These are phyloP conservation scores for Boletus huronensis DNA, from an alignment of 768 basidiomycete species.

Conservation along the genomic window DNA sequence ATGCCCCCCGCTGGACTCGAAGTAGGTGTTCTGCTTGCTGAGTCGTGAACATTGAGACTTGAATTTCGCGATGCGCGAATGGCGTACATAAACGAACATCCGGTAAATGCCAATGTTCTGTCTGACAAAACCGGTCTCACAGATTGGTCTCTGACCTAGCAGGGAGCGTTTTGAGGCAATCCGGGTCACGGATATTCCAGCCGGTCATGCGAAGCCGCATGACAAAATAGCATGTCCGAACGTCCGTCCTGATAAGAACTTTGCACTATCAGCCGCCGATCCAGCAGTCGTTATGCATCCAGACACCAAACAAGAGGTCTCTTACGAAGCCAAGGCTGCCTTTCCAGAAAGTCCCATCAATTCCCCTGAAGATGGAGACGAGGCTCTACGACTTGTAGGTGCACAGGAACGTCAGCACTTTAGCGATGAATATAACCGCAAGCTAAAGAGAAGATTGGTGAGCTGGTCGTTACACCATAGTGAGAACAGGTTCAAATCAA, in stretches of 20 bases:
- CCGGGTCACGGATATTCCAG: neutral
- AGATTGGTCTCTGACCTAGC: neutral
- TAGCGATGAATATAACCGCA: slow-evolving; percentile 56
- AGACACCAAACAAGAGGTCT: neutral
- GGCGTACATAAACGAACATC: too few relatives aligned
- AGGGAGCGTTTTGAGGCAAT: neutral
- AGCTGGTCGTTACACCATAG: neutral
- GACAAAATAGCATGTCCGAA: neutral
- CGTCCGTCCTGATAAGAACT: neutral
- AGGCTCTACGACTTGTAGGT: slow-evolving; percentile 42
- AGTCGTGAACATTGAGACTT: neutral
- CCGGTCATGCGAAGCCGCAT: neutral
- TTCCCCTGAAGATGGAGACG: slow-evolving; percentile 40
- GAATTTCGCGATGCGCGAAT: neutral
- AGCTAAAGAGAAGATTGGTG: slow-evolving; percentile 2
- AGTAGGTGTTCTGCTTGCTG: neutral
- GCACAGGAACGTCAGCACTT: slow-evolving; percentile 46
- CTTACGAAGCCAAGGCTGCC: neutral
- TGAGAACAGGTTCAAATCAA: neutral
- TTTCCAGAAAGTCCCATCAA: neutral
- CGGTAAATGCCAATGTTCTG: neutral
- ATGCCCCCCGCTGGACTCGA: neutral
- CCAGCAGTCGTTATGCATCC: neutral
- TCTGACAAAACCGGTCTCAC: neutral
- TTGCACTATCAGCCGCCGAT: neutral